A percentile compares a stretch with the other conserved stretches of the same genome.
Conservation (phyloP, 1,139 yeast species). For the Meyerozyma elateridarum region DNA sequence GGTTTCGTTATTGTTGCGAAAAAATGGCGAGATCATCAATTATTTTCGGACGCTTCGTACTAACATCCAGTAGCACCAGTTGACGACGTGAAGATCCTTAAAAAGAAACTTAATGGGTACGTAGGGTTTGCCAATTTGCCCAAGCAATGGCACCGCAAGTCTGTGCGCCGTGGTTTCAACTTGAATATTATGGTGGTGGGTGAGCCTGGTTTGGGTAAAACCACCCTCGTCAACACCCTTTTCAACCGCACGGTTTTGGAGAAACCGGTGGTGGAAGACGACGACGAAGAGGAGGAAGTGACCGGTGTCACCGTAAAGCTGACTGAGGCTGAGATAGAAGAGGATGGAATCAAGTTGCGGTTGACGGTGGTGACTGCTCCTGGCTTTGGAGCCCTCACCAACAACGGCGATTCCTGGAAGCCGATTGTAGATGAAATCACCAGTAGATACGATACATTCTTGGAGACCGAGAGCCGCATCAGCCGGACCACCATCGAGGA, state of each 20-base stretch:
- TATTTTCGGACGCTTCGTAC: too few species aligned
- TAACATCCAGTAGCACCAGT: slow-evolving; percentile 3
- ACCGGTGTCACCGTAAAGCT: slow-evolving; percentile 57
- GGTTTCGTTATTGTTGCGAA: too few species aligned
- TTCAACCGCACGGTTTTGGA: slow-evolving; percentile 71
- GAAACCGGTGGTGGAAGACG: slow-evolving; percentile 13
- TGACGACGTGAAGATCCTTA: slow-evolving; percentile 53
- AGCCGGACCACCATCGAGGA: slow-evolving; percentile 72
- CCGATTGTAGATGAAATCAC: slow-evolving; percentile 92
- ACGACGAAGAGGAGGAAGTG: slow-evolving; percentile 17
- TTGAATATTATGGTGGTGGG: slow-evolving; percentile 89
- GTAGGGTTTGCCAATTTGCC: slow-evolving; percentile 98
- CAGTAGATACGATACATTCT: slow-evolving; percentile 75
- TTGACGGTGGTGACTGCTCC: slow-evolving; percentile 87
- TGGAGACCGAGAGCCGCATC: slow-evolving; percentile 86
- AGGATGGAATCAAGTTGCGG: slow-evolving; percentile 85
- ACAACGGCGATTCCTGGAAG: slow-evolving; percentile 86
- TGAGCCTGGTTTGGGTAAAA: slow-evolving; percentile 89
- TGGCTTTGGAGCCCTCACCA: slow-evolving; percentile 90
- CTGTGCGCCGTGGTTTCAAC: slow-evolving; percentile 89
- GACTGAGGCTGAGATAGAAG: slow-evolving; percentile 73
- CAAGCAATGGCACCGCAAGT: slow-evolving; percentile 97
- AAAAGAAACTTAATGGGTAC: slow-evolving; percentile 81
- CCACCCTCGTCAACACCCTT: slow-evolving; percentile 86
- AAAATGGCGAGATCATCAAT: too few species aligned